Evolutionary conservation across 441 rosid genomes (phyloP).

Genomic region (Corymbia calophylla): DNA sequence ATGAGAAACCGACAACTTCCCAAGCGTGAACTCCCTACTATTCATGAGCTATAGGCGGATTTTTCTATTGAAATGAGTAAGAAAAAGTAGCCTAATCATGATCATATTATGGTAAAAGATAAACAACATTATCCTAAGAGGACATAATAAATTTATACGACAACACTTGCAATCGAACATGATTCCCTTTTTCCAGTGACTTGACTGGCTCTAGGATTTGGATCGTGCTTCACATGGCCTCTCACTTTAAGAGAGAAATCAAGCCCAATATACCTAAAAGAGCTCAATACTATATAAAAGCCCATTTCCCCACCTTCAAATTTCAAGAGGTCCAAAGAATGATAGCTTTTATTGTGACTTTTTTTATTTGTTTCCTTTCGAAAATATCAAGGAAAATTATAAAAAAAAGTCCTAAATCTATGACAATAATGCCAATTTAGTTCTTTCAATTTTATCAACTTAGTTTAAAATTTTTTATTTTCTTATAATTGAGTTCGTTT

Average conservation of each 20-base stretch:
- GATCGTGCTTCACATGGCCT: neutral
- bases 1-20: neutral
- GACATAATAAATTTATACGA: neutral
- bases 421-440: no score
- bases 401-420: no score
- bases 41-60: neutral
- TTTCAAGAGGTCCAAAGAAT: neutral
- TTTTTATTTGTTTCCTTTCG: neutral
- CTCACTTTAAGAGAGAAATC: neutral
- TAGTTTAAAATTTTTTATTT: no score
- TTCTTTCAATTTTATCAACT: no score
- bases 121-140: neutral
- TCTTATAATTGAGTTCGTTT: accelerated
- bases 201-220: neutral
- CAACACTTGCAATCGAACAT: neutral
- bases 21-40: neutral
- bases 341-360: neutral
- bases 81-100: neutral
- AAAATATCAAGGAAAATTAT: neutral
- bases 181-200: neutral
- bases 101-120: neutral
- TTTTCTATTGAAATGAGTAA: neutral
- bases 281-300: neutral
- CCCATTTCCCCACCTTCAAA: neutral
- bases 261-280: neutral